Evolutionary conservation across 2,329 filamentous ascomycete species (phyloP).

Genomic region (Trichophaea hybrida): DNA sequence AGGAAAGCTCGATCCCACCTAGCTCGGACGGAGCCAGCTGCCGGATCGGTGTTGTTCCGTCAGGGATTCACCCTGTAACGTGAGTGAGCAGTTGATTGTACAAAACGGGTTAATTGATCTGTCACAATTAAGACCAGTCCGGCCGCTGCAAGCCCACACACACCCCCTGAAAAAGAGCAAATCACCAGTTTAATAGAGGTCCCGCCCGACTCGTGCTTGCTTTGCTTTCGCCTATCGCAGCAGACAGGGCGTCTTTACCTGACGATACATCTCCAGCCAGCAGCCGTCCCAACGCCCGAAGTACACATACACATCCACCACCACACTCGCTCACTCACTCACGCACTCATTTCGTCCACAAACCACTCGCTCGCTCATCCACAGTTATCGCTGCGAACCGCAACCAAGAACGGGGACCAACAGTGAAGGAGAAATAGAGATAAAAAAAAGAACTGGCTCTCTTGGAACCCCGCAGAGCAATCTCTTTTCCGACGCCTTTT

Average conservation of each 20-base stretch:
- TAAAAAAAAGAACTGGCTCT: not conserved
- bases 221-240: not conserved
- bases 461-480: not conserved
- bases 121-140: not conserved
- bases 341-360: too few species aligned
- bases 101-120: not conserved
- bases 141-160: not conserved
- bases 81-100: not conserved
- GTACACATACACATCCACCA: not conserved
- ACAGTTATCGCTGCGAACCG: too few species aligned
- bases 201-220: not conserved
- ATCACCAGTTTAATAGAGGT: not conserved
- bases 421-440: not conserved
- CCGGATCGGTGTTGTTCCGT: too few species aligned
- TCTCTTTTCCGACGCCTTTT: not conserved
- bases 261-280: not conserved
- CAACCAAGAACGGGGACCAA: not conserved
- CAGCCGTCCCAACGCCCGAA: not conserved
- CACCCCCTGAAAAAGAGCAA: not conserved
- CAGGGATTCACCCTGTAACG: too few species aligned
- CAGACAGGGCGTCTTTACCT: not conserved
- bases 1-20: too few species aligned
- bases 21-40: too few species aligned
- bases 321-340: not conserved
- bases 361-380: too few species aligned